phyloP scores from a whole-genome alignment of 208 protist genomes.

The Lotmaria passim region DNA sequence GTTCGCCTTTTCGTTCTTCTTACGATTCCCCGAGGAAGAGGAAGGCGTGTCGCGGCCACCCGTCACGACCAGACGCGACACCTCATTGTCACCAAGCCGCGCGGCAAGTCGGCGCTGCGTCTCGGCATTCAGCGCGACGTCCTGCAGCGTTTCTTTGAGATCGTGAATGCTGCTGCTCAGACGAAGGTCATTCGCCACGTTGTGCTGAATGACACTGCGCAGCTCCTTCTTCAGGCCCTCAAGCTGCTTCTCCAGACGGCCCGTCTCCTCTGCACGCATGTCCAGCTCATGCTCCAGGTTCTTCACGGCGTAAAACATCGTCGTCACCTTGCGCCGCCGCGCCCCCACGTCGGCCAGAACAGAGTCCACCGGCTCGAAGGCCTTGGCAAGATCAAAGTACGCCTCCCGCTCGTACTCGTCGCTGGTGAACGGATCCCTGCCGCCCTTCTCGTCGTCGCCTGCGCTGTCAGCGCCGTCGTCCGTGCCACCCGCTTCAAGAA shows the following conservation, averaged over 20 bases:
- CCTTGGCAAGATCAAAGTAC: conserved; percentile 28
- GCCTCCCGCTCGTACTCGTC: conserved; percentile 20
- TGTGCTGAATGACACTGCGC: conserved; percentile 42
- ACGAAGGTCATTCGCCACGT: conserved; percentile 38
- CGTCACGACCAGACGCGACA: conserved; percentile 40
- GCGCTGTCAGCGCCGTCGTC: conserved; percentile 1
- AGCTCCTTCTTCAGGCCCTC: conserved; percentile 32
- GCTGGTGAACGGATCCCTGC: background rate
- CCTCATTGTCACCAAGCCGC: conserved; percentile 39
- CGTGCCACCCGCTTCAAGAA: conserved; percentile 17
- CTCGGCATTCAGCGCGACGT: conserved; percentile 63
- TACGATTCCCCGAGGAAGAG: conserved; percentile 8
- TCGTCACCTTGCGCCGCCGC: conserved; percentile 27
- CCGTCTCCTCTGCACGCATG: conserved; percentile 27
- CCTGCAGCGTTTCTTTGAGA: conserved; percentile 59
- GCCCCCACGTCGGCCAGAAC: conserved; percentile 18
- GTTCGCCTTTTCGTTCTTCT: background rate
- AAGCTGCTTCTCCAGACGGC: conserved; percentile 31
- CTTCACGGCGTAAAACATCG: conserved; percentile 24
- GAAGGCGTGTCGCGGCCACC: conserved; percentile 9
- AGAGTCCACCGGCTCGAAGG: conserved; percentile 30
- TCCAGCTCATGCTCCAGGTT: conserved; percentile 41
- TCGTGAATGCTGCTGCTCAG: conserved; percentile 57
- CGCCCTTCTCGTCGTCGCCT: background rate
- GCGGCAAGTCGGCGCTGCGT: conserved; percentile 44